These are phyloP conservation scores for Populus hybrid DNA, from an alignment of 441 rosid genomes.

Conservation along the genomic window DNA sequence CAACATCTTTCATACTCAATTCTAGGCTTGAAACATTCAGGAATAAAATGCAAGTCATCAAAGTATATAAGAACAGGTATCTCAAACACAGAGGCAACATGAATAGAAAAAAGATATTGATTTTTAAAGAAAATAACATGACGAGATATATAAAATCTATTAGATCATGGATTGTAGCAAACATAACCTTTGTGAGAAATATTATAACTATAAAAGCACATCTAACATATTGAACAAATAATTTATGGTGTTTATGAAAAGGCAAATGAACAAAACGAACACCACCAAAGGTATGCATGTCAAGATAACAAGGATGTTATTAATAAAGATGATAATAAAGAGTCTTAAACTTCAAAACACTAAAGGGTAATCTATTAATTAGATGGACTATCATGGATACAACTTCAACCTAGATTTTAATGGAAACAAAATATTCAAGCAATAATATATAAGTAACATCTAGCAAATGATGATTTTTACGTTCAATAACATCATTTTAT, in stretches of 20 bases:
- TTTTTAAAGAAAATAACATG: constrained; percentile 6
- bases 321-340: not conserved
- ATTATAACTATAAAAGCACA: not conserved
- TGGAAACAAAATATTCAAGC: not conserved
- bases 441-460: not conserved
- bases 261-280: constrained; percentile 6
- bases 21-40: not conserved
- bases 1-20: not conserved
- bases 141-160: not conserved
- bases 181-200: not conserved
- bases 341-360: not conserved
- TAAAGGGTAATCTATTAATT: not conserved
- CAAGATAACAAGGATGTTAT: not conserved
- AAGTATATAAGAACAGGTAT: not conserved
- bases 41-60: not conserved
- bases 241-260: not conserved
- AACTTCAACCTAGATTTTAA: not conserved
- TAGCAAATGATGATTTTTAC: not conserved
- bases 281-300: constrained; percentile 7
- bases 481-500: not conserved
- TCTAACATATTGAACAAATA: not conserved
- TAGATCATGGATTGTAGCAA: not conserved
- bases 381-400: not conserved
- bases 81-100: not conserved
- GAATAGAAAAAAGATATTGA: not conserved